Conservation (phyloP, 495 filamentous ascomycete species). For the Xylaria sp. region DNA sequence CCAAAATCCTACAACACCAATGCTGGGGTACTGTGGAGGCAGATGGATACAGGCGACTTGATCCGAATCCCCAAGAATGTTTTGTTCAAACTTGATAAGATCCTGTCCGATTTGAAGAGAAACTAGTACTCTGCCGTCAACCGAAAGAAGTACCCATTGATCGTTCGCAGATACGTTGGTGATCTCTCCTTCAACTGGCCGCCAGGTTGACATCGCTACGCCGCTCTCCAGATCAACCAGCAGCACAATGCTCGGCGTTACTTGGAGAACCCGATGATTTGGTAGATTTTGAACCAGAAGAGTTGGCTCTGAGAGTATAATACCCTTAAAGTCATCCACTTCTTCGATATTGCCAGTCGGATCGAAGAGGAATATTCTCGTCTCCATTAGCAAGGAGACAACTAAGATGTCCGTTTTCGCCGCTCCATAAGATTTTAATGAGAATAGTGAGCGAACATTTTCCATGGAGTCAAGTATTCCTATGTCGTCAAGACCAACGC, state of each 20-base stretch:
- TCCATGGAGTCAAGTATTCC: conserved; percentile 78
- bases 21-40: conserved; percentile 46
- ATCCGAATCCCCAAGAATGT: conserved; percentile 65
- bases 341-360: conserved; percentile 84
- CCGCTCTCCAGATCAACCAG: conserved; percentile 74
- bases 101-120: conserved; percentile 68
- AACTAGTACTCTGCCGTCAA: conserved; percentile 71
- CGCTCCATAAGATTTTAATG: conserved; percentile 56
- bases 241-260: conserved; percentile 68
- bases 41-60: conserved; percentile 85
- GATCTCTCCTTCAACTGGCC: conserved; percentile 65
- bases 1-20: conserved; percentile 87
- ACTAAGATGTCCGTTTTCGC: conserved; percentile 70
- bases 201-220: conserved; percentile 73
- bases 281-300: conserved; percentile 71
- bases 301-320: conserved; percentile 74
- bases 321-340: conserved; percentile 71
- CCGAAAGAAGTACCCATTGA: conserved; percentile 70
- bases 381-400: conserved; percentile 83
- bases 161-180: conserved; percentile 80
- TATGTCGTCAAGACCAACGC: conserved; percentile 90
- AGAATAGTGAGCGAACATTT: conserved; percentile 70
- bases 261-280: conserved; percentile 72
- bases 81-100: conserved; percentile 61
- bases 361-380: conserved; percentile 81